Base-by-base conservation (phyloP, 2,329 filamentous ascomycete species). In the Claviceps cyperi region DNA sequence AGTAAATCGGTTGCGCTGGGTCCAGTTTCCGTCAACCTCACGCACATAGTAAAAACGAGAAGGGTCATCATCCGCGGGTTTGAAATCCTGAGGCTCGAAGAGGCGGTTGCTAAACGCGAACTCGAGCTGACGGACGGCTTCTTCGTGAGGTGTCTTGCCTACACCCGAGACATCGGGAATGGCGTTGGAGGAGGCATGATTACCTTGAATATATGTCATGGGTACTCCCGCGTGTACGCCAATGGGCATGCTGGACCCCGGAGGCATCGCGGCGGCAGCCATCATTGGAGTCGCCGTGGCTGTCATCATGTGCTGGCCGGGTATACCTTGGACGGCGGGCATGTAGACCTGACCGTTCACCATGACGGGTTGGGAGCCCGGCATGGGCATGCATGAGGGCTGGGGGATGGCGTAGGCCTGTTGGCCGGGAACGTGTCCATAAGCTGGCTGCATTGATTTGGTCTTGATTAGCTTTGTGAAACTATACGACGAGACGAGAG, bases 41-140 rank as follows among this genome's bases (percentile, higher is more conserved):
- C 77, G 74, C 57, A 75, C 71, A 66, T 73, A 77, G 66, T 82
- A 83, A 66, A 77, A 75, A 54, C 78, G 76, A 43, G 69, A 70
- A 39, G 75, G 73, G 62, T 81, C 74, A 55, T 78, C 73, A 58
- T 82, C 78, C 19, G 72, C 70, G 2, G 80, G 80, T 63, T 80
- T 77, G 60, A 81, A 78, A 56, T 81, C 77, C 67, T 82, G 78
- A 15, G 75, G 72, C 61, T 78, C 72, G 55, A 74, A 71, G 55
- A 75, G 65, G 56, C 69, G 68, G 61, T 74, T 75, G 54, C 66
- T 62, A 52, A 70, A 59, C n/a, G 74, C 72, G 54, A 74, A 70
- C 56, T 74, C 65, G 43, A 70, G 61, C 59, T 75, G 71, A 51
- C 73, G 69, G 19, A 70, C 60, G 36, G 67, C 63, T 43, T 73